Percentiles rank a stretch among this genome's conserved stretches.
phyloP scores from a whole-genome alignment of 768 basidiomycete genomes.

The Mrakia hoshinonis region DNA sequence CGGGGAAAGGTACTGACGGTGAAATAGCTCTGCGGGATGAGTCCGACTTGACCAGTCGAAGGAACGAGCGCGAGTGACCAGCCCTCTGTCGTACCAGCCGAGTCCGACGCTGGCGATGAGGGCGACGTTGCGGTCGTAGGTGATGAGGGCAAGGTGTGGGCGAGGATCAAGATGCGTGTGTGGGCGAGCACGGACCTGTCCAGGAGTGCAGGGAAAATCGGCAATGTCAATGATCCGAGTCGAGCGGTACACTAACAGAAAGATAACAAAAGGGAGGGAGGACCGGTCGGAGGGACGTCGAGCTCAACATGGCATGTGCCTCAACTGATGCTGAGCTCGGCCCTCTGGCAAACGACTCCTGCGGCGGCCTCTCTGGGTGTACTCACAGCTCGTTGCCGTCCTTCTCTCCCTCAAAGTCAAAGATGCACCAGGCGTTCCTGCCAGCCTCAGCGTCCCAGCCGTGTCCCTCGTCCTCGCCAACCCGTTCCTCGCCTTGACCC shows the following conservation, averaged over 20 bases:
- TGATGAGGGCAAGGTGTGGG: background rate
- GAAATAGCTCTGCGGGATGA: constrained; percentile 24
- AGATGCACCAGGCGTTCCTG: constrained; percentile 22
- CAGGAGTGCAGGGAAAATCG: background rate
- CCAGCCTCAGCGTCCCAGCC: background rate
- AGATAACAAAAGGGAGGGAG: background rate
- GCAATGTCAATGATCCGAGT: background rate
- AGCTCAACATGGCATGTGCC: too few relatives aligned
- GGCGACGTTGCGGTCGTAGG: background rate
- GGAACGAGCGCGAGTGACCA: constrained; percentile 23
- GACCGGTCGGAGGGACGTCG: too few relatives aligned
- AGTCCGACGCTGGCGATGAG: background rate
- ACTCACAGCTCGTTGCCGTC: constrained; percentile 27
- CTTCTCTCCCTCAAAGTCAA: constrained; percentile 16
- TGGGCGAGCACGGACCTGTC: constrained; percentile 11
- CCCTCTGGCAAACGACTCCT: background rate
- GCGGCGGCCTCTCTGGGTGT: background rate
- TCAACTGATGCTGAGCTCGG: too few relatives aligned
- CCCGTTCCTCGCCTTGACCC: background rate
- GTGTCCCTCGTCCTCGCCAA: background rate
- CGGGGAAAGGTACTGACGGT: background rate
- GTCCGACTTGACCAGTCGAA: constrained; percentile 17
- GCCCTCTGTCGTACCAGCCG: constrained; percentile 1
- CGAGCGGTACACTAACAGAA: background rate
- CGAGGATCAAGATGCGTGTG: background rate